Evolutionary conservation across 352 stramenopile species (phyloP).

Genomic region (Peronospora belbahrii): DNA sequence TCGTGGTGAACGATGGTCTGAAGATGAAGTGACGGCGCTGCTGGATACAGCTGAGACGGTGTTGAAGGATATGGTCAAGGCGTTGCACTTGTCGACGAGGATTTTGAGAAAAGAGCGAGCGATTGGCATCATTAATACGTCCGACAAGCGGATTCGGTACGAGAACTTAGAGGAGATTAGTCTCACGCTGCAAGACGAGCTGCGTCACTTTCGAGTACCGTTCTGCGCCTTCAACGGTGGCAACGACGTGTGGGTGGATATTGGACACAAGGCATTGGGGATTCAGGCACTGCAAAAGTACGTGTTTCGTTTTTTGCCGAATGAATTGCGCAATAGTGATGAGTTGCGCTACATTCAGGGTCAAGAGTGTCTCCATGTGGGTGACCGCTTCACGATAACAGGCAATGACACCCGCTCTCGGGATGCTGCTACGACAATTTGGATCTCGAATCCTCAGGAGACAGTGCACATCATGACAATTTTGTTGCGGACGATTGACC

Average conservation of each 20-base stretch:
- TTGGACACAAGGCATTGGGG: conserved; percentile 94
- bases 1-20: conserved; percentile 79
- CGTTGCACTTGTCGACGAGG: conserved; percentile 77
- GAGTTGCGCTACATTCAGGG: conserved; percentile 60
- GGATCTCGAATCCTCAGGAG: conserved; percentile 92
- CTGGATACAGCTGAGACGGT: conserved; percentile 79
- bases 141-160: conserved; percentile 70
- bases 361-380: conserved; percentile 91
- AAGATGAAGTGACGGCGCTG: conserved; percentile 71
- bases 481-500: conserved; percentile 73
- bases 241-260: conserved; percentile 93
- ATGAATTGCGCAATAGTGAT: conserved; percentile 62
- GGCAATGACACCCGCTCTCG: conserved; percentile 93
- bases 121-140: conserved; percentile 88
- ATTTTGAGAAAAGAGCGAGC: conserved; percentile 91
- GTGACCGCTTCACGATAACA: conserved; percentile 87
- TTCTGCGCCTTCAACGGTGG: conserved; percentile 96
- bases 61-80: conserved; percentile 58
- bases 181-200: conserved; percentile 84
- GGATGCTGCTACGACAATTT: conserved; percentile 89
- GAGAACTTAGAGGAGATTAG: conserved; percentile 94
- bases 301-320: conserved; percentile 61
- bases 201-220: conserved; percentile 74
- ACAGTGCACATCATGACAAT: conserved; percentile 93
- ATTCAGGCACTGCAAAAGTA: conserved; percentile 89